Evolutionary conservation across 192 early-diverging fungal genomes (phyloP).

Genomic region (Backusella tarrabulga): DNA sequence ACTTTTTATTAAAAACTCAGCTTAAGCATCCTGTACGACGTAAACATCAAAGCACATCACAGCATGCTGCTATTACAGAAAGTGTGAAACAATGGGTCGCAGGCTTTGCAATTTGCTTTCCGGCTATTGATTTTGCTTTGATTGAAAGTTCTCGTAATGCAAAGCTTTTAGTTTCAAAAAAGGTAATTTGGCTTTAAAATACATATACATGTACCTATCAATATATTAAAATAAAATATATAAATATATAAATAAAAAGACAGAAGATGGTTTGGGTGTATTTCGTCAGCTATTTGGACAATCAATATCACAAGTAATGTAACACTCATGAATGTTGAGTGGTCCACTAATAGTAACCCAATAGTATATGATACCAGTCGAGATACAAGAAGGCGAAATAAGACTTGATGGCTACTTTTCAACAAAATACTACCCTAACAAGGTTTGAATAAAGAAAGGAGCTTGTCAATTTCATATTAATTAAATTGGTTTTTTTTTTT

Average conservation of each 20-base stretch:
- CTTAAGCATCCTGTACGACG: slow-evolving; percentile 59
- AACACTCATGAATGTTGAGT: neutral
- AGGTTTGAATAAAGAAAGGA: slow-evolving; percentile 26
- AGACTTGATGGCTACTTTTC: slow-evolving; percentile 43
- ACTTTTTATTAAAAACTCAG: neutral
- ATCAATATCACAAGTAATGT: slow-evolving; percentile 39
- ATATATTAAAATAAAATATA: slow-evolving; percentile 25
- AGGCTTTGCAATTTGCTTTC: slow-evolving; percentile 42
- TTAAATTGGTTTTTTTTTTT: neutral
- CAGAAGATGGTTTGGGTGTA: slow-evolving; percentile 7
- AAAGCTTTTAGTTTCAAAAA: slow-evolving; percentile 37
- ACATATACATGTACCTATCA: slow-evolving; percentile 27
- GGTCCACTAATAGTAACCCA: neutral
- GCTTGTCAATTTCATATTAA: neutral
- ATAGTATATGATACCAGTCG: slow-evolving; percentile 14
- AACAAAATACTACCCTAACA: slow-evolving; percentile 28
- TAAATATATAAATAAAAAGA: slow-evolving; percentile 26
- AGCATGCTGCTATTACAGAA: slow-evolving; percentile 29
- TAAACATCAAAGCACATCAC: slow-evolving; percentile 29
- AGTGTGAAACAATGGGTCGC: slow-evolving; percentile 51
- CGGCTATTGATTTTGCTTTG: slow-evolving; percentile 40
- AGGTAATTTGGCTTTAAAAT: slow-evolving; percentile 35
- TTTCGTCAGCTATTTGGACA: slow-evolving; percentile 56
- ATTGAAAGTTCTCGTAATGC: slow-evolving; percentile 32
- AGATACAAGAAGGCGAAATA: slow-evolving; percentile 15